Conservation (phyloP, 106 monocot species). For the Dendrobium catenatum region DNA sequence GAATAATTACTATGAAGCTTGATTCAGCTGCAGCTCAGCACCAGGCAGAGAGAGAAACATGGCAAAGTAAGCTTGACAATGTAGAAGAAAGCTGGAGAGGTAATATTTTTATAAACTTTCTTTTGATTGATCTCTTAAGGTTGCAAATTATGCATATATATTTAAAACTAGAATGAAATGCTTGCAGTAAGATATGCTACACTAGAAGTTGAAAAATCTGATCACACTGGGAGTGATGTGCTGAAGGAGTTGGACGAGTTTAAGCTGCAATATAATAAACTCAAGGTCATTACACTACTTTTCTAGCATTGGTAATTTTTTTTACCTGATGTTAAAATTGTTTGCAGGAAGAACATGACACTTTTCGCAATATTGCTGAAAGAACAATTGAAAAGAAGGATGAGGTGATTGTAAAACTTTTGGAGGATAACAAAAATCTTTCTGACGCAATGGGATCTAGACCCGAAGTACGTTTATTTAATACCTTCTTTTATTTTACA, state of each 20-base stretch:
- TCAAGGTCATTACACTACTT: conserved; percentile 53
- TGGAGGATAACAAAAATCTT: conserved; percentile 63
- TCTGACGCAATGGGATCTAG: conserved; percentile 41
- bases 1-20: conserved; percentile 43
- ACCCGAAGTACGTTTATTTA: conserved; percentile 33
- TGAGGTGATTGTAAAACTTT: conserved; percentile 55
- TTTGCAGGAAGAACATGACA: conserved; percentile 84
- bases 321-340: neutral
- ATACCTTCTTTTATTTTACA: neutral
- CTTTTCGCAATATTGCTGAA: conserved; percentile 81
- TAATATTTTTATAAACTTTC: conserved; percentile 24
- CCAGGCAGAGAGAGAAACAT: conserved; percentile 69
- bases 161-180: neutral
- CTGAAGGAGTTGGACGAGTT: conserved; percentile 57
- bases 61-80: conserved; percentile 62
- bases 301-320: conserved; percentile 6
- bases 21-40: conserved; percentile 45
- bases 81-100: conserved; percentile 89
- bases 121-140: neutral
- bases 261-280: conserved; percentile 40
- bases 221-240: conserved; percentile 20
- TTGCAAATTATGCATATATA: neutral
- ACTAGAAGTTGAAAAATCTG: conserved; percentile 49
- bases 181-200: conserved; percentile 65
- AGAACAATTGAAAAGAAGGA: conserved; percentile 88